These are phyloP conservation scores for Hypholoma fasciculare DNA, from an alignment of 768 basidiomycete species.

Conservation along the genomic window DNA sequence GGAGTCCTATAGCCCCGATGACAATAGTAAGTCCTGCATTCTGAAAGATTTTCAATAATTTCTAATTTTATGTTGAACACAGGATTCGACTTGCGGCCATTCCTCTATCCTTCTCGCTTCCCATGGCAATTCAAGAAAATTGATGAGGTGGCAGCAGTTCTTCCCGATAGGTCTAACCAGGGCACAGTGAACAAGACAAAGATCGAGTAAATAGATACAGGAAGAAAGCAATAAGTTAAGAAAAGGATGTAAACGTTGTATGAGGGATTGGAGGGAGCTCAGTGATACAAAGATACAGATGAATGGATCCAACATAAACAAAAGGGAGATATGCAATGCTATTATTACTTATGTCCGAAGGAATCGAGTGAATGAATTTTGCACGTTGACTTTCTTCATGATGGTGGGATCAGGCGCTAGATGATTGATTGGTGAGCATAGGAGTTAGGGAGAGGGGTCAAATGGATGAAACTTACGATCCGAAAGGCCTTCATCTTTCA, in stretches of 20 bases:
- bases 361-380: conserved; percentile 75
- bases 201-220: conserved; percentile 36
- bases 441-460: neutral
- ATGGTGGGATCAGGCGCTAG: conserved; percentile 81
- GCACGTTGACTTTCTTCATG: conserved; percentile 87
- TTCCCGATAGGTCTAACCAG: conserved; percentile 68
- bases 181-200: conserved; percentile 41
- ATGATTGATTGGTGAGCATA: conserved; percentile 1
- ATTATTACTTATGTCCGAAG: conserved; percentile 45
- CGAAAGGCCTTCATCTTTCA: conserved; percentile 81
- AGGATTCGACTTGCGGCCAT: conserved; percentile 96
- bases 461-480: conserved; percentile 62
- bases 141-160: conserved; percentile 74
- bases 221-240: conserved; percentile 10
- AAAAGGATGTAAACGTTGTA: conserved; percentile 18
- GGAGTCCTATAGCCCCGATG: conserved; percentile 97
- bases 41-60: neutral
- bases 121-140: conserved; percentile 98
- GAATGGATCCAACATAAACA: conserved; percentile 3
- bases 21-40: conserved; percentile 70
- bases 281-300: conserved; percentile 19
- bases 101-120: conserved; percentile 93
- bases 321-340: neutral
- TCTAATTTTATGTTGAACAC: conserved; percentile 15
- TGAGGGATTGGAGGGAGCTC: conserved; percentile 10